Conservation (phyloP, 2,329 filamentous ascomycete genomes). For the Exophiala xenobiotica region DNA sequence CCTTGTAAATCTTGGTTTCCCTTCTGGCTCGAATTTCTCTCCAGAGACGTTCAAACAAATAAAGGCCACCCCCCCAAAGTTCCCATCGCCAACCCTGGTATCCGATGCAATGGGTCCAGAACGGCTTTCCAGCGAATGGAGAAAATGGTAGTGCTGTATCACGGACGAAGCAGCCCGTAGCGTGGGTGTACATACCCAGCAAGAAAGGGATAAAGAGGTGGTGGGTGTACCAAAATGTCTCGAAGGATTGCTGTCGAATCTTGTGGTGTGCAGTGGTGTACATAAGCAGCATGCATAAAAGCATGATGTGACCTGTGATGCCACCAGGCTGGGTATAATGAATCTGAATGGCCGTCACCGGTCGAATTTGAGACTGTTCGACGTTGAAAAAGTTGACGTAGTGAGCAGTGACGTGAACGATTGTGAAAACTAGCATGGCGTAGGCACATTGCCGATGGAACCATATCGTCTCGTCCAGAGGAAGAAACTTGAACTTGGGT, state of each 20-base stretch:
- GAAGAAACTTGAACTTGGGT: slow-evolving; percentile 82
- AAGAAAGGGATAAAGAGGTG: slow-evolving; percentile 98
- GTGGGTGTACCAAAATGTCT: slow-evolving; percentile 99
- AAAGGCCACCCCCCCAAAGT: slow-evolving; percentile 78
- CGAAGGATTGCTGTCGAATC: slow-evolving; percentile 94
- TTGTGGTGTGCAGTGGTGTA: slow-evolving; percentile 92
- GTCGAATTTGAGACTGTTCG: slow-evolving; percentile 78
- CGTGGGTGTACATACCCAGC: slow-evolving; percentile 91
- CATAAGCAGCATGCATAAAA: slow-evolving; percentile 98
- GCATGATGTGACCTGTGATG: slow-evolving; percentile 95
- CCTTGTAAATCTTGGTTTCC: slow-evolving; percentile 84
- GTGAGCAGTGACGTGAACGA: slow-evolving; percentile 73
- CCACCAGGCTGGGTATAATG: slow-evolving; percentile 88
- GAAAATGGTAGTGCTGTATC: slow-evolving; percentile 71
- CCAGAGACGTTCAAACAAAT: slow-evolving; percentile 84
- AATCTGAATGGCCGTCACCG: slow-evolving; percentile 78
- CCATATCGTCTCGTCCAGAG: slow-evolving; percentile 95
- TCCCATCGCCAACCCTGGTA: slow-evolving; percentile 99
- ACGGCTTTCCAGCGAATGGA: slow-evolving; percentile 76
- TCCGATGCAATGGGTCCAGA: slow-evolving; percentile 91
- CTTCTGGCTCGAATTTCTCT: slow-evolving; percentile 83
- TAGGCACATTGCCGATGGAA: slow-evolving; percentile 96
- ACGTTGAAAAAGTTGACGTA: slow-evolving; percentile 99
- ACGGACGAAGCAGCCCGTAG: slow-evolving; percentile 92
- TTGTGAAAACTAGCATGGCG: slow-evolving; percentile 76